Evolutionary conservation across 129 eudicot genomes (phyloP).

Genomic region (Logfia minima): DNA sequence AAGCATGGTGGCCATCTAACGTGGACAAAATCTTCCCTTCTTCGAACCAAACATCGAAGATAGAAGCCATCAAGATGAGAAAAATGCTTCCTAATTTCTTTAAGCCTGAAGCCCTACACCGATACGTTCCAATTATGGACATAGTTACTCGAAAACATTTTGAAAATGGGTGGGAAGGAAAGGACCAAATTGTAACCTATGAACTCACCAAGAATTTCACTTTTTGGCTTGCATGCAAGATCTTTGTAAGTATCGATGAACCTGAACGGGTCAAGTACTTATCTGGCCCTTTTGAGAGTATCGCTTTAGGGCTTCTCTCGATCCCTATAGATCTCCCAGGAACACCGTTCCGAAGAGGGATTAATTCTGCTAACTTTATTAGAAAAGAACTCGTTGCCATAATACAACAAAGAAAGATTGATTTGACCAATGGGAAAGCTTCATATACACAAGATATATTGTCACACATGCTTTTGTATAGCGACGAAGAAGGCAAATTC

Average conservation of each 20-base stretch:
- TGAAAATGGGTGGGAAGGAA: slow-evolving; percentile 40
- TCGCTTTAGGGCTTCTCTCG: slow-evolving; percentile 41
- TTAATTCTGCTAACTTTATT: slow-evolving; percentile 40
- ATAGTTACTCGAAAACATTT: slow-evolving; percentile 45
- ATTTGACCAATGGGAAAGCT: slow-evolving; percentile 42
- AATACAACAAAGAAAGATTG: slow-evolving; percentile 43
- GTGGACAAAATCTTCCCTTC: slow-evolving; percentile 48
- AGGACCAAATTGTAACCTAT: slow-evolving; percentile 32
- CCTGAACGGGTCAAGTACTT: slow-evolving; percentile 38
- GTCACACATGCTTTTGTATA: slow-evolving; percentile 43
- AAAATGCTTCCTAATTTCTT: slow-evolving; percentile 42
- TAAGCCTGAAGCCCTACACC: slow-evolving; percentile 46
- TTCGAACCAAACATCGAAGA: slow-evolving; percentile 22
- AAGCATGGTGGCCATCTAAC: slow-evolving; percentile 45
- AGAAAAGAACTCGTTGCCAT: slow-evolving; percentile 40
- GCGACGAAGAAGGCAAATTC: slow-evolving; percentile 37
- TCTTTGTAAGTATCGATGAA: slow-evolving; percentile 55
- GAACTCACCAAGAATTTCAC: slow-evolving; percentile 47
- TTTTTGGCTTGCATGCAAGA: slow-evolving; percentile 45
- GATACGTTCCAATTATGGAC: slow-evolving; percentile 52
- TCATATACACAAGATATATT: slow-evolving; percentile 50
- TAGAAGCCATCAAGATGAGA: slow-evolving; percentile 39
- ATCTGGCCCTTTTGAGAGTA: slow-evolving; percentile 32
- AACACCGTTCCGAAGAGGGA: slow-evolving; percentile 44
- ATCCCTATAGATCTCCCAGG: slow-evolving; percentile 60